Conservation (phyloP, 2,329 filamentous ascomycete genomes). For the Sarocladium oryzae region DNA sequence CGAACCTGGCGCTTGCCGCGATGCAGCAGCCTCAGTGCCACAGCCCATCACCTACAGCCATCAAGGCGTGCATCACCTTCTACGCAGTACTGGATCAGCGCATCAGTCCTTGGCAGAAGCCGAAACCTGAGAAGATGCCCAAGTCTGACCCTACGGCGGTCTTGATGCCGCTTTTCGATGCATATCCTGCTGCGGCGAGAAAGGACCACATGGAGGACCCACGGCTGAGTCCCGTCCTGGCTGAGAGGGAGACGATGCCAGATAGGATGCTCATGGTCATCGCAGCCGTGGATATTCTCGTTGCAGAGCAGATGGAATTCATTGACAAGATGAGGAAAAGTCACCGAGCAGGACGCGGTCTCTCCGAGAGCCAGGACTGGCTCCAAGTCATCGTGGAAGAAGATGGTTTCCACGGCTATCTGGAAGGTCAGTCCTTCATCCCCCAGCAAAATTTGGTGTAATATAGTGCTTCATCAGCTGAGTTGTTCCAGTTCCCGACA, state of each 20-base stretch:
- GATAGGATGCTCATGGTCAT: constrained; percentile 32
- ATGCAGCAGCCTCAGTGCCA: constrained; percentile 20
- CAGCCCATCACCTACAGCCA: constrained; percentile 16
- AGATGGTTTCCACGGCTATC: constrained; percentile 11
- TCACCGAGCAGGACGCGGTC: constrained; percentile 7
- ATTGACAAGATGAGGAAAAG: constrained; percentile 25
- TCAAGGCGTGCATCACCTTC: constrained; percentile 34
- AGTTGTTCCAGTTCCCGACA: constrained; percentile 10
- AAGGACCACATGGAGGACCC: constrained; percentile 22
- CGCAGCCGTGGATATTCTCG: constrained; percentile 33
- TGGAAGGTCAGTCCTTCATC: constrained; percentile 11
- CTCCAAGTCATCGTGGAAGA: constrained; percentile 7
- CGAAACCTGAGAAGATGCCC: constrained; percentile 24
- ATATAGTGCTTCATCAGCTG: not conserved
- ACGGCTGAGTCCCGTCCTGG: constrained; percentile 30
- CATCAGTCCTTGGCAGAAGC: constrained; percentile 32
- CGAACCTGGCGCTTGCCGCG: constrained; percentile 33
- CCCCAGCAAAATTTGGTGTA: not conserved
- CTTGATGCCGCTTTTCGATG: constrained; percentile 35
- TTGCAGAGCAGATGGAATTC: constrained; percentile 32
- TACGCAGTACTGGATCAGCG: constrained; percentile 34
- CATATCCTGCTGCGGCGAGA: constrained; percentile 30
- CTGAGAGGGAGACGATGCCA: constrained; percentile 27
- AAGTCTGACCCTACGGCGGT: constrained; percentile 30
- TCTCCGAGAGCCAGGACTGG: not conserved